Evolutionary conservation across 768 basidiomycete species (phyloP), one percentile per base, ranked within the genome.

Genomic region (Holtermannia corniformis): DNA sequence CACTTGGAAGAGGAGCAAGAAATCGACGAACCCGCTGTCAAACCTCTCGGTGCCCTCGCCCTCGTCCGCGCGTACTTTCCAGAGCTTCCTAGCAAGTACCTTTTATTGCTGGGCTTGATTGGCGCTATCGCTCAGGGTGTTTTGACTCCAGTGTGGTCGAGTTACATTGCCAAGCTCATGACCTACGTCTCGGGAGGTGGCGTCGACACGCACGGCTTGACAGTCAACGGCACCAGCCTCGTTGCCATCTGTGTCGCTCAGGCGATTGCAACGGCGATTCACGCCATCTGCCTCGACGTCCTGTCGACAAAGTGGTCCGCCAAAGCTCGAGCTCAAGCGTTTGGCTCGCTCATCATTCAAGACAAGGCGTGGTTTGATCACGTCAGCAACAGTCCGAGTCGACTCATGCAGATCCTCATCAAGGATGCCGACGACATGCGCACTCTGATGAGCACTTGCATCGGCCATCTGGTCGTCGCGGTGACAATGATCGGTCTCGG

Each of bases 371-470:
- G 84, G 81, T 96, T 93, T 70, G 92, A 96, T 67, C 74, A 76
- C 54, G 73, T 77, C 4, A 75, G 78, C 41, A 81, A 88, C 72
- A 70, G 76, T 3, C 75, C 86, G 0, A 73, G 78, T 21, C 73
- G 76, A 5, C 72, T 97, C 12, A 80, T 85, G 11, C 86, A 90
- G 67, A 74, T 79, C 11, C 75, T 96, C 46, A 78, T 91, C 70
- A 90, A 88, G 73, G 91, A 96, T 63, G 84, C 81, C 0, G 89
- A 96, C 56, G 95, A 96, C 62, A 86, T 90, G 12, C 74, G 86
- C 20, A 77, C 80, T 26, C 75, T 99, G 44, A 77, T 96, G 56
- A 77, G 85, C 1, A 77, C 81, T 12, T 82, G 90, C 41, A 72
- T 85, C 44, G 80, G 80, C 0, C 87, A 92, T 65, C 75, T 77